These are phyloP conservation scores for Solanum lycopersicoides DNA, from an alignment of 257 asterid genomes.

Conservation along the genomic window DNA sequence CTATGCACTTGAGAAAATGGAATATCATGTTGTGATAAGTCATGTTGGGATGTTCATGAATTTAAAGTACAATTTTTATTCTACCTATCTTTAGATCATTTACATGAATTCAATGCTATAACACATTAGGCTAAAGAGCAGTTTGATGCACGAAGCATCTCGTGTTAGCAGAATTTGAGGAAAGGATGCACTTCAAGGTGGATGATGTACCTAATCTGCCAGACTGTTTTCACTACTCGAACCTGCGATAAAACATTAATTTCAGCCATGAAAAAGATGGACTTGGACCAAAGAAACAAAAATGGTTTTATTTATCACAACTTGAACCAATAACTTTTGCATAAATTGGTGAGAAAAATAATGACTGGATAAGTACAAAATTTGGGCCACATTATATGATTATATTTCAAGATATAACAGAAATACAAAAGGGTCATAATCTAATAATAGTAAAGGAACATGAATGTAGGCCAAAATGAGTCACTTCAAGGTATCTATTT, in stretches of 20 bases:
- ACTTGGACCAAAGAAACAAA: background rate
- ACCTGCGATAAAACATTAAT: background rate
- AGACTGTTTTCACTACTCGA: background rate
- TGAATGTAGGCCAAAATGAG: background rate
- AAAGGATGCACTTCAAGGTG: background rate
- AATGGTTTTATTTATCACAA: background rate
- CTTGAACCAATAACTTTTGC: background rate
- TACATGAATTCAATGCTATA: background rate
- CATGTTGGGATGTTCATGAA: background rate
- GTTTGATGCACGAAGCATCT: background rate
- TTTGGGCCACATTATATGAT: background rate
- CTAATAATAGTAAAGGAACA: background rate
- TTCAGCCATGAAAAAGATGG: background rate
- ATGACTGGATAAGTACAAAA: background rate
- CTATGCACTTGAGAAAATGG: background rate
- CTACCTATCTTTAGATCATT: background rate
- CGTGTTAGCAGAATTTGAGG: background rate
- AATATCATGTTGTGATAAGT: background rate
- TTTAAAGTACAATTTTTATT: background rate
- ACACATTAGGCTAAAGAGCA: too few species aligned
- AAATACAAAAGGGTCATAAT: background rate
- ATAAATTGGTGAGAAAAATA: background rate
- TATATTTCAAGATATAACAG: background rate
- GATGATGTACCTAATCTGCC: background rate
- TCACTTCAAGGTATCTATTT: background rate